These are phyloP conservation scores for Syzygium grande DNA, from an alignment of 345 rosid genomes.

Conservation along the genomic window DNA sequence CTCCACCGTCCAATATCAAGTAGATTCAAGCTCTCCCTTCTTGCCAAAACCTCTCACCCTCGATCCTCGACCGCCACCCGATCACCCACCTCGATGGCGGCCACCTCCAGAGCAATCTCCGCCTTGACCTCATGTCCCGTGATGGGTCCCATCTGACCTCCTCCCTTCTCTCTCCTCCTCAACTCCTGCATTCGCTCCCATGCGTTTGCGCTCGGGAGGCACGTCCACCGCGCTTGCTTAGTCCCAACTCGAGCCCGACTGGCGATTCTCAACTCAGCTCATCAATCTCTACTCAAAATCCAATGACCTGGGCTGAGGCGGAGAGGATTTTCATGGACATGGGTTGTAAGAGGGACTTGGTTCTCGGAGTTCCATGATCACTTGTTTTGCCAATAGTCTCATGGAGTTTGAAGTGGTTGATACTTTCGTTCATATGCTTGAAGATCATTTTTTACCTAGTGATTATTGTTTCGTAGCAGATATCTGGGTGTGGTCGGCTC, in stretches of 20 bases:
- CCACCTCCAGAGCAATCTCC: not conserved
- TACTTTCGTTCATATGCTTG: not conserved
- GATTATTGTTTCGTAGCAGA: not conserved
- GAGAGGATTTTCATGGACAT: not conserved
- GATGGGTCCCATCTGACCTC: not conserved
- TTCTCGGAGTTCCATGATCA: not conserved
- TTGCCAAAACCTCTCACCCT: not conserved
- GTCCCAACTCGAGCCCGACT: not conserved
- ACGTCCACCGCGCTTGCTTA: not conserved
- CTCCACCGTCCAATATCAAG: too few species aligned
- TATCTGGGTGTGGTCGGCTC: too few species aligned
- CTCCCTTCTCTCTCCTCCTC: not conserved
- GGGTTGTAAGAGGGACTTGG: not conserved
- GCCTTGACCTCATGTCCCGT: not conserved
- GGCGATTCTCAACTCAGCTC: not conserved
- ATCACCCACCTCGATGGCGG: not conserved
- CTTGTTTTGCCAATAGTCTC: not conserved
- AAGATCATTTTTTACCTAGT: not conserved
- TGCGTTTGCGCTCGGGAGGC: not conserved
- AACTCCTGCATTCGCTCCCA: not conserved
- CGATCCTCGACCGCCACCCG: not conserved
- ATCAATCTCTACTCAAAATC: not conserved
- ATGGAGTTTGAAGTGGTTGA: not conserved
- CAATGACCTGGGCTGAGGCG: not conserved
- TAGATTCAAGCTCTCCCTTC: not conserved